Conservation (phyloP, 2,329 filamentous ascomycete genomes). For the Nothophoma quercina region DNA sequence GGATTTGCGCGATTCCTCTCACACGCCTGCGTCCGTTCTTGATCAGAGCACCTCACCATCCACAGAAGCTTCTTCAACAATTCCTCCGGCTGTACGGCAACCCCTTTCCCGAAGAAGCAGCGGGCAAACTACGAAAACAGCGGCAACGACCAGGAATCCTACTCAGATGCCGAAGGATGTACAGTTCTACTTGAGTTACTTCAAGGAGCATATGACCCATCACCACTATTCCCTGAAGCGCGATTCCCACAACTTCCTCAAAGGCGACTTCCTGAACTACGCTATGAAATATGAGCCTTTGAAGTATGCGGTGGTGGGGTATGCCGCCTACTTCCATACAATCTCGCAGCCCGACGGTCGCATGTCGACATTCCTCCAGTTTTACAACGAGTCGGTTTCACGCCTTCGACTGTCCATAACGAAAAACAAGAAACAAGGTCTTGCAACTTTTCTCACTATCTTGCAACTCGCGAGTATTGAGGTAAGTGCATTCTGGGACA, state of each 20-base stretch:
- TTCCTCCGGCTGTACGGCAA: constrained; percentile 37
- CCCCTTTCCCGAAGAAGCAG: constrained; percentile 45
- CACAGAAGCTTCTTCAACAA: constrained; percentile 55
- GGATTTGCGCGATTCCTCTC: constrained; percentile 45
- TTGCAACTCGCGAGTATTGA: constrained; percentile 93
- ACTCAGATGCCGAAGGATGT: constrained; percentile 68
- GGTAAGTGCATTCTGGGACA: constrained; percentile 59
- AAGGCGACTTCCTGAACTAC: constrained; percentile 71
- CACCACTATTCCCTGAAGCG: constrained; percentile 83
- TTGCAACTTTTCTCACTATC: constrained; percentile 83
- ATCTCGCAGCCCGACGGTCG: constrained; percentile 74
- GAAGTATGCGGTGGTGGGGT: constrained; percentile 85
- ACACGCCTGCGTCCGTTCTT: constrained; percentile 50
- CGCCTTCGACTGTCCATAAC: constrained; percentile 76
- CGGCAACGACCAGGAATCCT: constrained; percentile 3
- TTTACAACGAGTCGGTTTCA: constrained; percentile 88
- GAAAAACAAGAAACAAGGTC: constrained; percentile 72
- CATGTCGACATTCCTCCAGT: constrained; percentile 82
- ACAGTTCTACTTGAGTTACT: constrained; percentile 80
- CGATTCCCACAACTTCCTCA: constrained; percentile 77
- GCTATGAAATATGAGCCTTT: constrained; percentile 82
- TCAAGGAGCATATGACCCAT: constrained; percentile 76
- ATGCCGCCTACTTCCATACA: constrained; percentile 85
- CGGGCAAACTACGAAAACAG: constrained; percentile 33
- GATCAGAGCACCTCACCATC: constrained; percentile 62